Evolutionary conservation across 2,329 filamentous ascomycete genomes (phyloP), one percentile per base, ranked within the genome.

Genomic region (Thielaviopsis euricoi): DNA sequence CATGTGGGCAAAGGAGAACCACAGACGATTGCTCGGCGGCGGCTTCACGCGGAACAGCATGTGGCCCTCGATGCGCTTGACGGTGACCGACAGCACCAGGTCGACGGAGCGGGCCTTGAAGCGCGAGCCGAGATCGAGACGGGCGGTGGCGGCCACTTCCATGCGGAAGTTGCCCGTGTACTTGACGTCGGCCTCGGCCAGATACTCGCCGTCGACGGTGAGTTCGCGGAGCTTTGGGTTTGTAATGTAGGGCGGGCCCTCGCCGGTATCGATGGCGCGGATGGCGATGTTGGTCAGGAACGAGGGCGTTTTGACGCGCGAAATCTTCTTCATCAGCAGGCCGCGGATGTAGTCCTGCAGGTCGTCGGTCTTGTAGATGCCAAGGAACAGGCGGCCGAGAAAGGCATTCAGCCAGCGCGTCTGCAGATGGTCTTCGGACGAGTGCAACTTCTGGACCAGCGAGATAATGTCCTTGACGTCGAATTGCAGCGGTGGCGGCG

Each of bases 281-380:
- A 97, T 79, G n/a, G 79, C 78, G 59, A 98, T 85, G 63, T 85
- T 85, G 19, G 87, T 89, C 59, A 98, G 83, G 65, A 97, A 95
- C 1, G 85, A 84, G 0, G 93, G 93, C 64, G 90, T 90, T 65
- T 94, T 93, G 25, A 95, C 91, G 37, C 93, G 82, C 1, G 90
- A 84, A 58, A 98, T 95, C 74, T 98, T 98, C 72, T 95, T 96
- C 22, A 87, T 89, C 62, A 98, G 86, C 71, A 95, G 96, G 60
- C 82, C 81, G 60, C 85, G 80, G 55, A 98, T 81, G 58, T 87
- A 81, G 51, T 84, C 79, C 67, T 95, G 87, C 17, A 96, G 71
- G 61, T 94, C 83, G 9, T 82, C 76, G 0, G 91, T 97, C 66
- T 86, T 87, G 71, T 97, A 91, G 25, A 97, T 67, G 15, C 85